Base-by-base conservation (phyloP, 345 rosid genomes). In the Euphorbia pulcherrima region DNA sequence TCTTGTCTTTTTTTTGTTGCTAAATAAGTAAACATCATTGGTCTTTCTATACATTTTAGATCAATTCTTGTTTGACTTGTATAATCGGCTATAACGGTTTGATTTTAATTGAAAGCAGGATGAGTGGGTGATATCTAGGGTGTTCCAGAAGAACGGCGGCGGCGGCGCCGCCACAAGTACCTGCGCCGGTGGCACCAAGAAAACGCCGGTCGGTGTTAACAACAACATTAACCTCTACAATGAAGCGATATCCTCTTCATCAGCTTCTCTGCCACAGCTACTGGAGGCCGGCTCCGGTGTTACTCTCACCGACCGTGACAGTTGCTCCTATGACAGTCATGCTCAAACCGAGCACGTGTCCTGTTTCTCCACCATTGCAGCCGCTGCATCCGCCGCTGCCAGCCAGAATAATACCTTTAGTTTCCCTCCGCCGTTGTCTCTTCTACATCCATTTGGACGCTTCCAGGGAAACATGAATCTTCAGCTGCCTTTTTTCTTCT, bases 291-390 rank as follows among this genome's bases (percentile, higher is more conserved):
- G 90, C 95, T 18, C 99, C 88, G 62, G 76, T 87, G 62, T 79
- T 27, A 50, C 68, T 58, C 40, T 68, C 6, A 63, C 57, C 13
- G 81, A 54, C 70, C 74, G 71, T 30, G 92, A 82, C 68, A 80
- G 85, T 77, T 70, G 78, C 84, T 84, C 88, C 62, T 88, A 70
- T 30, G 85, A 86, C 75, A 81, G 85, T 77, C 77, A 77, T 59
- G 65, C 78, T 56, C 75, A 77, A 12, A 51, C 79, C 16, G 87
- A 87, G 97, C 99, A 94, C 99, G 97, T 94, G 97, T 91, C 99
- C 99, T 94, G 97, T 94, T 94, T 94, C 99, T 94, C 97, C 99
- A 94, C 90, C 77, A 82, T 80, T 65, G 78, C 87, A 2, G 84
- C 87, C 6, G 75, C 84, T 39, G 76, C 83, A n/a, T 72, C 84